Percentiles rank a stretch among this genome's conserved stretches.
Conservation (phyloP, 2,329 filamentous ascomycete species). For the Phialemoniopsis sp. region DNA sequence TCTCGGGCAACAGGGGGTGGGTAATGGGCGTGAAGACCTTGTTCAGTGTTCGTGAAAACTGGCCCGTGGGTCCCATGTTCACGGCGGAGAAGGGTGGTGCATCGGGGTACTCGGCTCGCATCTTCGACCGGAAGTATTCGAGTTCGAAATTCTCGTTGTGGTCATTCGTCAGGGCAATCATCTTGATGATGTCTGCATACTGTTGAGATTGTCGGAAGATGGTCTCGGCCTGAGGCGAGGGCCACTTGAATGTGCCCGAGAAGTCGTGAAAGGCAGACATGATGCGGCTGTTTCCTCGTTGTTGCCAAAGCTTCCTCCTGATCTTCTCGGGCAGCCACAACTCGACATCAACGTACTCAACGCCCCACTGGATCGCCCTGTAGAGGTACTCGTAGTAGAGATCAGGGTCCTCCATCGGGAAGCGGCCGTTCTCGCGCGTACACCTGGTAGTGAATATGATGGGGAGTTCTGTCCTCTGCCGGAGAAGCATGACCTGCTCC, state of each 20-base stretch:
- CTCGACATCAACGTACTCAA: slow-evolving; percentile 87
- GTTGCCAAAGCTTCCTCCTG: slow-evolving; percentile 60
- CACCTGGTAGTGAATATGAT: slow-evolving; percentile 87
- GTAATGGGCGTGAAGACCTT: slow-evolving; percentile 86
- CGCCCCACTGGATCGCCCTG: slow-evolving; percentile 81
- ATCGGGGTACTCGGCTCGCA: slow-evolving; percentile 64
- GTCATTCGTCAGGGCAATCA: slow-evolving; percentile 79
- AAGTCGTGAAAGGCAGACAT: slow-evolving; percentile 94
- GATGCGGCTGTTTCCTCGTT: slow-evolving; percentile 75
- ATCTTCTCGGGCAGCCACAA: slow-evolving; percentile 80
- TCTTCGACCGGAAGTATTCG: slow-evolving; percentile 79
- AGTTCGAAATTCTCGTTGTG: slow-evolving; percentile 87
- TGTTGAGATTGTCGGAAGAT: slow-evolving; percentile 68
- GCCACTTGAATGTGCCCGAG: slow-evolving; percentile 80
- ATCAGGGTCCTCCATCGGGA: slow-evolving; percentile 75
- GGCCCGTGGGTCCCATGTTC: slow-evolving; percentile 84
- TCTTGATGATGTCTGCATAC: slow-evolving; percentile 84
- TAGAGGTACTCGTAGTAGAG: slow-evolving; percentile 78
- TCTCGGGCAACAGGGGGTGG: slow-evolving; percentile 76
- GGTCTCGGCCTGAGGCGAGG: slow-evolving; percentile 64
- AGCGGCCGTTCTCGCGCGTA: slow-evolving; percentile 76
- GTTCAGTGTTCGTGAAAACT: slow-evolving; percentile 79
- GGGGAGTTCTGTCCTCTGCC: slow-evolving; percentile 81
- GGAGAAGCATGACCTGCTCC: slow-evolving; percentile 78
- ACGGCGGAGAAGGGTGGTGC: slow-evolving; percentile 75